A percentile compares a stretch with the other conserved stretches of the same genome.
phyloP scores from a whole-genome alignment of 306 rosid species.

The Oemleria cerasiformis region DNA sequence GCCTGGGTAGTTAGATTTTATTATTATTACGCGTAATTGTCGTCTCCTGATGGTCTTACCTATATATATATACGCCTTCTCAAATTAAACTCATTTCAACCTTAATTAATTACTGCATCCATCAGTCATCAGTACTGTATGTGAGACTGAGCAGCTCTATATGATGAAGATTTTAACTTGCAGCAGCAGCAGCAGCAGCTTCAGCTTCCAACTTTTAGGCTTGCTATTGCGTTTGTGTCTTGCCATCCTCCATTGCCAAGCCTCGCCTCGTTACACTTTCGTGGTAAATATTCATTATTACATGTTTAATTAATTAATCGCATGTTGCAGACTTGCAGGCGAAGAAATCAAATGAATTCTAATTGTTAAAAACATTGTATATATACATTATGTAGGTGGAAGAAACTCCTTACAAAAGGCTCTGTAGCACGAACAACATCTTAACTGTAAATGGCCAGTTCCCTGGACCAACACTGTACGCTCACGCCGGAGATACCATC shows the following conservation, averaged over 20 bases:
- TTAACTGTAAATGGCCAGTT: conserved; percentile 47
- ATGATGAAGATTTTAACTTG: background rate
- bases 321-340: too few species aligned
- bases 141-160: too few species aligned
- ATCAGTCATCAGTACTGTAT: background rate
- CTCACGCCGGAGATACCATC: conserved; percentile 35
- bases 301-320: too few species aligned
- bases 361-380: background rate
- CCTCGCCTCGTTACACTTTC: conserved; percentile 24
- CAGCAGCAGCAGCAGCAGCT: too few species aligned
- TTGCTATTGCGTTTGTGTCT: background rate
- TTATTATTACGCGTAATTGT: rapidly evolving
- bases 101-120: too few species aligned
- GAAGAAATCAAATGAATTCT: background rate
- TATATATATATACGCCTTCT: too few species aligned
- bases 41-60: rapidly evolving
- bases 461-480: conserved; percentile 48
- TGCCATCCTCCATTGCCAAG: conserved; percentile 26
- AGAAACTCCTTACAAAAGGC: conserved; percentile 23
- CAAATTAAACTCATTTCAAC: too few species aligned
- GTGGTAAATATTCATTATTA: conserved; percentile 8
- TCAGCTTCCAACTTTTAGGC: background rate
- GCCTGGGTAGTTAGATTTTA: too few species aligned
- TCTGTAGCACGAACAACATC: conserved; percentile 45
- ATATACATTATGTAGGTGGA: conserved; percentile 13